Base-by-base conservation (phyloP, 2,329 filamentous ascomycete species). In the Cladosporium cucumerinum region DNA sequence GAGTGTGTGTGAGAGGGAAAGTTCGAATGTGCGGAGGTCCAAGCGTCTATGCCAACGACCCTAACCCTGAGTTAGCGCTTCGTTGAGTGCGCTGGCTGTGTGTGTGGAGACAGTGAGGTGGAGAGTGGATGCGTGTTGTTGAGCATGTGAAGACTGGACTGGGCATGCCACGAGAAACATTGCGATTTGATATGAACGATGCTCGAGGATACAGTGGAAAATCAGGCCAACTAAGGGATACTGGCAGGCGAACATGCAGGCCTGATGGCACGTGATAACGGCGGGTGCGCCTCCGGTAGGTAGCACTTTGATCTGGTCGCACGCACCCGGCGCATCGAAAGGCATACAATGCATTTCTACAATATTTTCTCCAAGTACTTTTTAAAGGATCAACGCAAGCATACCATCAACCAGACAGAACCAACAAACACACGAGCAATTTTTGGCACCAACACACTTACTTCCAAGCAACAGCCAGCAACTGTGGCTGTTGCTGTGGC, bases 1-100 rank as follows among this genome's bases (percentile, higher is more conserved):
- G 28, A n/a, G 28, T 51, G 36, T 61, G 58, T 34, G 58, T 52
- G 58, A 26, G 26, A 32, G 46, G 21, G 48, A 61, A 61, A 61
- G 58, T 61, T 61, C 58, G 57, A 48, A 8, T 51, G 48, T 51
- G 48, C 16, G 49, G 36, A 43, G 34, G 34, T 39, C 34, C 34
- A 18, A 39, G 34, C 34, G 34, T 18, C 12, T 5, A 1, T 11
- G 32, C 11, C 32, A 14, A 3, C 3, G 34, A 39, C 34, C 34
- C 34, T 39, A 39, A 39, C 34, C 34, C 34, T 39, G 16, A 5
- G 18, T 18, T 39, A 39, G 34, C 34, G 34, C 34, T 39, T 34
- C 14, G 34, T 14, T 18, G 34, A 39, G 34, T 6, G 34, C 11
- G 7, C n/a, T 30, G 28, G 7, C n/a, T n/a, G 32, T 34, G 32